Evolutionary conservation across 2,329 filamentous ascomycete species (phyloP).

Genomic region (Sporothrix sp.): DNA sequence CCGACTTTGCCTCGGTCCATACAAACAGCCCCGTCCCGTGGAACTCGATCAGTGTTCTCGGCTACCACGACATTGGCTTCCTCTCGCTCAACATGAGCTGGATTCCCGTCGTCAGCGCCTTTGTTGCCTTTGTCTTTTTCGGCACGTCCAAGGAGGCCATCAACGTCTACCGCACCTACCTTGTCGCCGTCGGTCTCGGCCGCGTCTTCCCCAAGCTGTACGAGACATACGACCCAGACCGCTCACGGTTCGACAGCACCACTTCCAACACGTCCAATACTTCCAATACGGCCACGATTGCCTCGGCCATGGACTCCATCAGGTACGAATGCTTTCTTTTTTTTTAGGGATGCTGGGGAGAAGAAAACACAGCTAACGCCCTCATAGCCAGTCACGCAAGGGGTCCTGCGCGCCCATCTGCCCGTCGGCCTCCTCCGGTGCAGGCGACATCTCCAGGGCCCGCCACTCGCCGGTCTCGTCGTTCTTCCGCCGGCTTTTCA

Average conservation of each 20-base stretch:
- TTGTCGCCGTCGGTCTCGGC: conserved; percentile 34
- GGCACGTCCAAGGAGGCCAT: conserved; percentile 45
- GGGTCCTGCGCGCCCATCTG: conserved; percentile 5
- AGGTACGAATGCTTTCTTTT: background rate
- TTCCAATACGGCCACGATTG: background rate
- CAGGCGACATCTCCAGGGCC: background rate
- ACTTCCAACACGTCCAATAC: background rate
- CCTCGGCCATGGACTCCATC: background rate
- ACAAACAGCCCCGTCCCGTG: conserved; percentile 30
- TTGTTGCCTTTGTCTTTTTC: conserved; percentile 45
- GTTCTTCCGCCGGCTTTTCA: background rate
- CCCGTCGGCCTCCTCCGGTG: background rate
- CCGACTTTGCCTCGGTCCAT: conserved; percentile 35
- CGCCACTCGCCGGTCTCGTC: background rate
- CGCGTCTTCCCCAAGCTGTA: conserved; percentile 33
- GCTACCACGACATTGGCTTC: conserved; percentile 32
- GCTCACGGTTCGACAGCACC: conserved; percentile 7
- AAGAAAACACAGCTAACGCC: no score
- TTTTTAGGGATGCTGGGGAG: no score
- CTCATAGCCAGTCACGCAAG: conserved; percentile 11
- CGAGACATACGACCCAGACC: conserved; percentile 23
- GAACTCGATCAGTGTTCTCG: conserved; percentile 37
- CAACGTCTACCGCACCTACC: conserved; percentile 35
- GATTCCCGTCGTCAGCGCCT: conserved; percentile 36
- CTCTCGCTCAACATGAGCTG: conserved; percentile 37